phyloP scores from a whole-genome alignment of 768 basidiomycete genomes.

The Boletus rubropictus region DNA sequence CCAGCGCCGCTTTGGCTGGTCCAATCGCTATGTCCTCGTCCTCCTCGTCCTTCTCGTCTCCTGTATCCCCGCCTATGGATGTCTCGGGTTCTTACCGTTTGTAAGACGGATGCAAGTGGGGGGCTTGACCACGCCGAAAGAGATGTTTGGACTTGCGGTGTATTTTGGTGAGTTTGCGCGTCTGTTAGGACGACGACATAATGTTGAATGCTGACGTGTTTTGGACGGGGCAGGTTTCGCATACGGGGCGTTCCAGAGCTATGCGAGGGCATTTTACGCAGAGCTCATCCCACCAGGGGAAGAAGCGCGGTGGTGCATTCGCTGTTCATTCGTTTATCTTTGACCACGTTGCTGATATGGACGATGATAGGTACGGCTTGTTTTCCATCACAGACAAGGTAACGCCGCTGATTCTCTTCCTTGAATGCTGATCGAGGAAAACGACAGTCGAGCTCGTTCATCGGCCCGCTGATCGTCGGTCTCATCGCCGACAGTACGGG shows the following conservation, averaged over 20 bases:
- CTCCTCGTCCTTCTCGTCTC: conserved; percentile 62
- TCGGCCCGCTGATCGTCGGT: conserved; percentile 87
- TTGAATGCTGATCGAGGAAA: not conserved
- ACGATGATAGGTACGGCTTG: conserved; percentile 54
- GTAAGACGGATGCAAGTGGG: conserved; percentile 52
- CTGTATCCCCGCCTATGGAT: conserved; percentile 73
- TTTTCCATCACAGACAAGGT: conserved; percentile 92
- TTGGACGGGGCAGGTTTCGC: conserved; percentile 43
- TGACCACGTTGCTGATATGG: not conserved
- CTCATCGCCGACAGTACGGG: conserved; percentile 83
- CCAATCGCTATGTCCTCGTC: conserved; percentile 63
- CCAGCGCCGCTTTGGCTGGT: conserved; percentile 59
- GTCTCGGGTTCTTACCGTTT: conserved; percentile 64
- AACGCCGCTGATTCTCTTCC: not conserved
- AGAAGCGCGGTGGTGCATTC: conserved; percentile 76
- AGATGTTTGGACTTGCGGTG: conserved; percentile 81
- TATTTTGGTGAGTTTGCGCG: conserved; percentile 59
- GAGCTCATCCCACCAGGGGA: conserved; percentile 83
- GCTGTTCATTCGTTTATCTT: not conserved
- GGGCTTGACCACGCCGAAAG: conserved; percentile 68
- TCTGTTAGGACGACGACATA: not conserved
- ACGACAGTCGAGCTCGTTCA: conserved; percentile 77
- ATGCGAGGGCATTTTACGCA: conserved; percentile 81
- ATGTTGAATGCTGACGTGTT: not conserved
- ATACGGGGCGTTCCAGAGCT: conserved; percentile 89